A percentile compares a stretch with the other conserved stretches of the same genome.
These are phyloP conservation scores for Colletotrichum sp. DNA, from an alignment of 2,329 filamentous ascomycete genomes.

Conservation along the genomic window DNA sequence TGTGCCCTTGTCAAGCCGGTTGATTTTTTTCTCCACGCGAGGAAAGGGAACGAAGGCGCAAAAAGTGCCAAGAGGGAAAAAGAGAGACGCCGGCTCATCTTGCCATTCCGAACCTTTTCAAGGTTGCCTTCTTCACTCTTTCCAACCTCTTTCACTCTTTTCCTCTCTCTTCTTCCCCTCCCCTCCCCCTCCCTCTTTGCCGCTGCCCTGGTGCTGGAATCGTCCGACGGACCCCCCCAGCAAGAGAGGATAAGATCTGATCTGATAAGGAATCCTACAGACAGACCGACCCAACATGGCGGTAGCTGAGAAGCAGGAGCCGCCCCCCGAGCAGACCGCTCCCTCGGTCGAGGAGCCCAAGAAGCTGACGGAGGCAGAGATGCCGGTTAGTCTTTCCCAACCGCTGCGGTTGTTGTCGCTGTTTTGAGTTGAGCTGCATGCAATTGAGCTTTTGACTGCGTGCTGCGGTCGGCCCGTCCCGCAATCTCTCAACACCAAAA, in stretches of 20 bases:
- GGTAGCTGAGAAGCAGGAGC: constrained; percentile 8
- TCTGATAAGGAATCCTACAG: neutral
- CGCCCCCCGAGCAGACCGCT: neutral
- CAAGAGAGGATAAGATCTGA: constrained; percentile 4
- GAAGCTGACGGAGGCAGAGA: neutral
- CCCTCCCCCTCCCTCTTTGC: neutral
- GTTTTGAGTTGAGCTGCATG: neutral
- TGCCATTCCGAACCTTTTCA: neutral
- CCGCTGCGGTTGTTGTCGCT: neutral
- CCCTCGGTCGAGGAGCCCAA: neutral
- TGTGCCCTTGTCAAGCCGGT: neutral
- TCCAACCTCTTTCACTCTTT: neutral
- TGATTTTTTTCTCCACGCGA: neutral
- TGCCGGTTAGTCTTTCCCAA: constrained; percentile 15
- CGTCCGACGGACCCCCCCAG: neutral
- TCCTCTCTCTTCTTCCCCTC: neutral
- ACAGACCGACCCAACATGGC: neutral
- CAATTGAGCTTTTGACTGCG: neutral
- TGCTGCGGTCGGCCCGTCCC: neutral
- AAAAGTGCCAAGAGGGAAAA: neutral
- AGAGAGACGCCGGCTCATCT: neutral
- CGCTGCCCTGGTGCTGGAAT: neutral
- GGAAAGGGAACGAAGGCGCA: neutral
- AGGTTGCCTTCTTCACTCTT: neutral
- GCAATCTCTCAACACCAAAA: neutral